Conservation (phyloP, 139 green algal species). For the Coelastrella sp. region DNA sequence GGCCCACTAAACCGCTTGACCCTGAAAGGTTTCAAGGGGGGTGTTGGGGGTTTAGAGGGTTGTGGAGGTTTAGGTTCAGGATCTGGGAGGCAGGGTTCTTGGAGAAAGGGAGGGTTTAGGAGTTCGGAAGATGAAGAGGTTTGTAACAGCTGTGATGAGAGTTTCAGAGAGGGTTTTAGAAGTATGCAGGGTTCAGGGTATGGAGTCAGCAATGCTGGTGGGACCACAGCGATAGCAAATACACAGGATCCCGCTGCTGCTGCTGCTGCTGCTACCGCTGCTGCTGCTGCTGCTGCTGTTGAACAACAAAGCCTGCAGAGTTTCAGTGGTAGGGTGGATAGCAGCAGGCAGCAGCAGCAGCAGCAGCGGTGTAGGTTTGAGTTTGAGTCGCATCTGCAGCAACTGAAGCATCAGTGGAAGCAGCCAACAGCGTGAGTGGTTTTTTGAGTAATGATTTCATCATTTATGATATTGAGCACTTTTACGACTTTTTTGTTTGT, state of each 20-base stretch:
- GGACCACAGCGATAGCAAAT: too few relatives aligned
- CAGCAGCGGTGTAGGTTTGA: neutral
- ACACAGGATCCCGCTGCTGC: neutral
- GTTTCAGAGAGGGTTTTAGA: too few relatives aligned
- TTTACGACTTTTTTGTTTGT: too few relatives aligned
- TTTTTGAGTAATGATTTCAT: too few relatives aligned
- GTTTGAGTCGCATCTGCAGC: neutral
- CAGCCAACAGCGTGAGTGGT: slow-evolving; percentile 31
- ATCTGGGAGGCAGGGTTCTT: neutral
- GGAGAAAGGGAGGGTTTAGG: neutral
- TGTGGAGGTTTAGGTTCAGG: too few relatives aligned
- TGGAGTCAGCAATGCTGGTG: neutral
- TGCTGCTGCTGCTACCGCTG: slow-evolving; percentile 2
- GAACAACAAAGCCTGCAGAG: neutral
- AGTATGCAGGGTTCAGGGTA: too few relatives aligned
- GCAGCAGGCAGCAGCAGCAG: slow-evolving; percentile 18
- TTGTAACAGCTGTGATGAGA: too few relatives aligned
- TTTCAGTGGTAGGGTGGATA: neutral
- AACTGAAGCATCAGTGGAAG: neutral
- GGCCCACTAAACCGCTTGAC: neutral
- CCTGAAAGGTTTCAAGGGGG: neutral
- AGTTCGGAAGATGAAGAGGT: too few relatives aligned
- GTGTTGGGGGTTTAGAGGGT: too few relatives aligned
- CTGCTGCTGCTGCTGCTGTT: slow-evolving; percentile 3
- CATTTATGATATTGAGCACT: too few relatives aligned